Evolutionary conservation across 495 filamentous ascomycete species (phyloP), one percentile per base, ranked within the genome.

Genomic region (Patellaria atrata): DNA sequence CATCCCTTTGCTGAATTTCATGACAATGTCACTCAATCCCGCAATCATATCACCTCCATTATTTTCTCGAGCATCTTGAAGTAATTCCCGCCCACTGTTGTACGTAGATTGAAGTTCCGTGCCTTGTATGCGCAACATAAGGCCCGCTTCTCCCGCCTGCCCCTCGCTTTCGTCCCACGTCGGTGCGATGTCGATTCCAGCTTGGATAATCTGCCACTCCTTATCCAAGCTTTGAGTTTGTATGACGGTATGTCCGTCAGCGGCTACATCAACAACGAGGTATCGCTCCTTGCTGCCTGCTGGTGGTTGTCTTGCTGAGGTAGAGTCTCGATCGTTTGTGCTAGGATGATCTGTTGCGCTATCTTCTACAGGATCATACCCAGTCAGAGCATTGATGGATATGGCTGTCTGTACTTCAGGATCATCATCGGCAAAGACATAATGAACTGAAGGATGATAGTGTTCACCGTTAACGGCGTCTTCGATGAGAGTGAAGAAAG

Each of bases 381-480:
- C n/a, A n/a, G 51, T 53, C 1, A 56, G 43, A 12, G 48, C 41
- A 2, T 37, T 38, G 33, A 58, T 45, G 2, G 43, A 41, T 3
- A 52, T 54, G 2, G 47, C 41, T 2, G 53, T 58, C 5, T 62
- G 36, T 6, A 53, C 30, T 4, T 52, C 53, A 1, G 48, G 52
- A 34, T 57, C 49, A 33, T 59, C 55, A 24, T 64, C 60, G 13
- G 47, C 37, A 21, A 66, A 96, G 40, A 94, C 70, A 60, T 96
- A 96, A 64, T 87, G 83, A 2, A 93, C 74, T 25, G 67, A 73
- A 14, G 75, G 73, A 41, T 91, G 86, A 56, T 87, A 67, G 57
- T 82, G 61, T 6, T 64, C 65, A 30, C 67, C 67, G 18, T 60
- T 60, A 10, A 56, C 61, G 11, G 61, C 45, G 50, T 75, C 71